Evolutionary conservation across 1,139 yeast genomes (phyloP), one percentile per base, ranked within the genome.

Genomic region (Arxiozyma heterogenica): DNA sequence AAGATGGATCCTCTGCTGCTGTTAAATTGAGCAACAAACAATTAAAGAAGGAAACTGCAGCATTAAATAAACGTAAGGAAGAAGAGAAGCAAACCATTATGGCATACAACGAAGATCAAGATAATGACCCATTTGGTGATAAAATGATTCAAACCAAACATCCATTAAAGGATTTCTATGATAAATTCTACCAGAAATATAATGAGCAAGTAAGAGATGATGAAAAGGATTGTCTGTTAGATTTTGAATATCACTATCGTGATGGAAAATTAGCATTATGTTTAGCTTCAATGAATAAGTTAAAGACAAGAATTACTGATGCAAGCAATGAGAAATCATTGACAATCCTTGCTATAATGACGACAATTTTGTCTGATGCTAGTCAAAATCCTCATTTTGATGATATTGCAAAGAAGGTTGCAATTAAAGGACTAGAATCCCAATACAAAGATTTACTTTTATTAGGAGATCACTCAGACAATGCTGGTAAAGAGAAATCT

Each of bases 241-340:
- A 73, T 11, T 77, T 73, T 60, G 73, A 73, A 49, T 65, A 75
- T 38, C 75, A 77, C 53, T 69, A 74, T 53, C 68, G 73, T 22
- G 70, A 70, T 52, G 72, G 75, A 48, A 78, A 79, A 64, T 67
- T 75, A 56, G 79, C 78, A 2, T 62, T 77, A 47, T 79, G 81
- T 21, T 61, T 75, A 4, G 73, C 72, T 45, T 72, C 79, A 0
- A 62, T 78, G 53, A 66, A 67, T 43, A 77, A 76, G 57, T 58
- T 46, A 17, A 34, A 30, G 4, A 30, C 30, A 15, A 46, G 42
- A 17, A 46, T 46, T 30, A 12, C 42, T 12, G 42, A 46, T 15
- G 20, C 23, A 21, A 15, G 23, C 11, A 25, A 27, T 44, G 7
- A 27, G 18, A 20, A 44, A 30, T 21, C 30, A 17, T 30, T 21